Percentiles rank a stretch among this genome's conserved stretches.
phyloP scores from a whole-genome alignment of 352 stramenopile species.

The Pythium monospermum region DNA sequence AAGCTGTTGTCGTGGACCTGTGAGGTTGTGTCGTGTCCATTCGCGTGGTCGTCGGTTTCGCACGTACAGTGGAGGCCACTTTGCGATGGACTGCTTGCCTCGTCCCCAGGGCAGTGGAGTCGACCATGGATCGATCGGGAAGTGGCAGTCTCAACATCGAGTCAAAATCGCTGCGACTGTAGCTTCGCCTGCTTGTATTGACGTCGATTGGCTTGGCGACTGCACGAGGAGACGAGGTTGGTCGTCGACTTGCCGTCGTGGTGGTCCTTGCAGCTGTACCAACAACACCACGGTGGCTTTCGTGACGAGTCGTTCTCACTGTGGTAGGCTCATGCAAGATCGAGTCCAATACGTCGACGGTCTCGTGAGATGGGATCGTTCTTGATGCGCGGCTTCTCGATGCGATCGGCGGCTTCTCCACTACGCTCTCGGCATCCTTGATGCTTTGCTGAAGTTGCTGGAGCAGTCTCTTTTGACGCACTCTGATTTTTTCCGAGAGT shows the following conservation, averaged over 20 bases:
- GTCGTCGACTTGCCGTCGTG: conserved; percentile 1
- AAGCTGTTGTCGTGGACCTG: background rate
- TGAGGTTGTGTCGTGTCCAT: background rate
- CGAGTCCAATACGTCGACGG: conserved; percentile 20
- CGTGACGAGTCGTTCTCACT: background rate
- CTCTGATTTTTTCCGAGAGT: conserved; percentile 72
- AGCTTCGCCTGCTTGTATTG: conserved; percentile 19
- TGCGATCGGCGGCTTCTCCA: background rate
- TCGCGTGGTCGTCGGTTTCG: too few relatives aligned
- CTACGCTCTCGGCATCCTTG: conserved; percentile 5
- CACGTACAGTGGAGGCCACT: too few relatives aligned
- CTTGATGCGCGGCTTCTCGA: background rate
- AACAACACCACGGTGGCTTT: too few relatives aligned
- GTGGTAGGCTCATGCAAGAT: conserved; percentile 12
- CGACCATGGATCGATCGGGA: conserved; percentile 11
- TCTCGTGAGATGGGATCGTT: too few relatives aligned
- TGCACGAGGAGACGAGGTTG: too few relatives aligned
- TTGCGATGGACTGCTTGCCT: too few relatives aligned
- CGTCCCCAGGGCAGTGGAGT: conserved; percentile 7
- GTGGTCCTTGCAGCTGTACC: too few relatives aligned
- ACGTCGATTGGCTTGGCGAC: background rate
- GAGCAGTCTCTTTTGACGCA: conserved; percentile 72
- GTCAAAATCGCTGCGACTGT: conserved; percentile 20
- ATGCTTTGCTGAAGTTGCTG: conserved; percentile 52
- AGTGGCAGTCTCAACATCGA: conserved; percentile 18